A percentile compares a stretch with the other conserved stretches of the same genome.
Conservation (phyloP, 768 basidiomycete species). For the Lactarius psammicola region DNA sequence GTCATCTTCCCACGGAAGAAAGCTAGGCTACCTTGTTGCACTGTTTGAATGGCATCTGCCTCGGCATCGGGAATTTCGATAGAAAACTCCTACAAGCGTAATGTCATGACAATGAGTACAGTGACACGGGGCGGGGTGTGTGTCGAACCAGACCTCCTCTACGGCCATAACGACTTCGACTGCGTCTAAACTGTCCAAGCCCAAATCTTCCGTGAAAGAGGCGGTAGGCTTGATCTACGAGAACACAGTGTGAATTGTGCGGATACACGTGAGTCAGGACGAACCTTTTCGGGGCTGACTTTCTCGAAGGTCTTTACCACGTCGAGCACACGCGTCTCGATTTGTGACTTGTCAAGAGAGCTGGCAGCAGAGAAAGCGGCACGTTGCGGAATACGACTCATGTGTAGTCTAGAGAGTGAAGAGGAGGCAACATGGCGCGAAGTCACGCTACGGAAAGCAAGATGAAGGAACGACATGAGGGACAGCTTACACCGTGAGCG, state of each 20-base stretch:
- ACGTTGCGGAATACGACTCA: slow-evolving; percentile 36
- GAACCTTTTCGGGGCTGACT: slow-evolving; percentile 72
- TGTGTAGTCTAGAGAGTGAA: slow-evolving; percentile 30
- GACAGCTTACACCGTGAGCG: background rate
- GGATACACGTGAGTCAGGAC: slow-evolving; percentile 16
- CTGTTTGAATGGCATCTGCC: slow-evolving; percentile 90
- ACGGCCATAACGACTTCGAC: slow-evolving; percentile 99
- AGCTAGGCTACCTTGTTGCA: slow-evolving; percentile 63
- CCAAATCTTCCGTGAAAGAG: slow-evolving; percentile 78
- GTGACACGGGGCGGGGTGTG: background rate
- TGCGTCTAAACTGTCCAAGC: slow-evolving; percentile 92
- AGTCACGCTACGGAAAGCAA: slow-evolving; percentile 22
- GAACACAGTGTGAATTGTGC: background rate
- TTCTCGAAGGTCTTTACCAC: slow-evolving; percentile 89
- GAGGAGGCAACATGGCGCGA: slow-evolving; percentile 41
- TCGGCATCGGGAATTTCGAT: slow-evolving; percentile 98
- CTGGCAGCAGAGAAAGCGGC: slow-evolving; percentile 65
- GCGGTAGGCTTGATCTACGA: slow-evolving; percentile 62
- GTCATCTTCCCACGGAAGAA: slow-evolving; percentile 22
- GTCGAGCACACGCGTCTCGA: slow-evolving; percentile 74
- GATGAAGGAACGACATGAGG: slow-evolving; percentile 26
- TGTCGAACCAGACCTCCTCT: slow-evolving; percentile 64
- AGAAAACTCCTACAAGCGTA: slow-evolving; percentile 71
- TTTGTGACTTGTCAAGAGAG: slow-evolving; percentile 62
- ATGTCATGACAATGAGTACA: slow-evolving; percentile 12